Conservation (phyloP, 2,329 filamentous ascomycete species). For the Talaromyces atroroseus region DNA sequence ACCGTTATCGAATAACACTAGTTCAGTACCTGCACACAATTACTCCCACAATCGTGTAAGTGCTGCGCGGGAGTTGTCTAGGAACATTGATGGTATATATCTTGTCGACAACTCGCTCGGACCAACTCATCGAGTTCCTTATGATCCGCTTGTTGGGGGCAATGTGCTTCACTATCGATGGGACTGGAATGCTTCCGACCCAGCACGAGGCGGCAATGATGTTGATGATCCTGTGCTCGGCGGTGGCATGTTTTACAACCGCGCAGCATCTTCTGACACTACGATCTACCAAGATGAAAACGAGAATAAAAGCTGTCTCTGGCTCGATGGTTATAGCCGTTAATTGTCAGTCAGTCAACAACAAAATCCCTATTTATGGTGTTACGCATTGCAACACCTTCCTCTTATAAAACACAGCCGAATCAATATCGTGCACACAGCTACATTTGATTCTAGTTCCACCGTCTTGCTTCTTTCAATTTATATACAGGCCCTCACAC, state of each 20-base stretch:
- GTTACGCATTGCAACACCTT: background rate
- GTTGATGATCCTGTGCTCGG: background rate
- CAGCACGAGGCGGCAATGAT: background rate
- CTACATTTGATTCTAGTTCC: background rate
- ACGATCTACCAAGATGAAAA: slow-evolving; percentile 9
- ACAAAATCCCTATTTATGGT: background rate
- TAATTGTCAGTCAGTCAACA: background rate
- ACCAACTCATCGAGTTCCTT: background rate
- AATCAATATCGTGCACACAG: background rate
- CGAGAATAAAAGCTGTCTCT: slow-evolving; percentile 12
- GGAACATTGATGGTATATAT: slow-evolving; percentile 12
- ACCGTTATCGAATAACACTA: slow-evolving; percentile 1
- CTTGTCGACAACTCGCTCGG: slow-evolving; percentile 5
- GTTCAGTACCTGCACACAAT: background rate
- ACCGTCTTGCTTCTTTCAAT: background rate
- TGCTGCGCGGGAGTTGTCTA: background rate
- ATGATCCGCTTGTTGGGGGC: slow-evolving; percentile 12
- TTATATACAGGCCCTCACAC: background rate
- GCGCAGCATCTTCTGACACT: slow-evolving; percentile 6
- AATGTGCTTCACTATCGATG: slow-evolving; percentile 14
- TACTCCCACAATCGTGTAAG: slow-evolving; percentile 3
- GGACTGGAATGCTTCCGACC: slow-evolving; percentile 9
- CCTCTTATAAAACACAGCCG: background rate
- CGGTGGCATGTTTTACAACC: slow-evolving; percentile 2
- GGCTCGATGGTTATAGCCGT: slow-evolving; percentile 11